Conservation (phyloP, 768 basidiomycete genomes). For the Coprinellus aureogranulatus region DNA sequence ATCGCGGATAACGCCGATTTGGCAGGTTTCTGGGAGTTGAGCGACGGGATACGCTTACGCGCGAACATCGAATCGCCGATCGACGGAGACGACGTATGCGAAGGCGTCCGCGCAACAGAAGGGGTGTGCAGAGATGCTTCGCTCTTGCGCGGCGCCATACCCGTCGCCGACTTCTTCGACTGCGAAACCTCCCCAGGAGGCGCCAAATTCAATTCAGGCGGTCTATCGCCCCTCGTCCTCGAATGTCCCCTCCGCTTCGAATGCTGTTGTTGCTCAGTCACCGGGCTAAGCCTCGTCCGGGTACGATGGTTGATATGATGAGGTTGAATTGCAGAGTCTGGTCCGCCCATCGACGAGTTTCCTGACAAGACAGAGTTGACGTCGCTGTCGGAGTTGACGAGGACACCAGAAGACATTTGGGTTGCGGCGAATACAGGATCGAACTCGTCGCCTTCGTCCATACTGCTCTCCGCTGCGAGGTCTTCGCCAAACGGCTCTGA, state of each 20-base stretch:
- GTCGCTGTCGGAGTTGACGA: conserved; percentile 66
- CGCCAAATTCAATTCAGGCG: conserved; percentile 30
- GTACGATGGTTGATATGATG: conserved; percentile 37
- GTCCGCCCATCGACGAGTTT: conserved; percentile 40
- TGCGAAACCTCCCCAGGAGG: conserved; percentile 4
- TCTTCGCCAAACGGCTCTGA: conserved; percentile 54
- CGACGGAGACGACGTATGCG: conserved; percentile 1
- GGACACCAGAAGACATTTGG: conserved; percentile 37
- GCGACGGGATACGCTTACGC: conserved; percentile 47
- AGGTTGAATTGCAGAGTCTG: conserved; percentile 53
- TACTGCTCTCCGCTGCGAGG: conserved; percentile 40
- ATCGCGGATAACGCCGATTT: conserved; percentile 72
- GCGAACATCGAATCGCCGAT: conserved; percentile 38
- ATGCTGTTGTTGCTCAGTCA: conserved; percentile 46
- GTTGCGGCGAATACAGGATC: conserved; percentile 76
- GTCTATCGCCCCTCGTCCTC: conserved; percentile 12
- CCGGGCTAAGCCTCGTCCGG: conserved; percentile 58
- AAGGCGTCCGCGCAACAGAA: neutral
- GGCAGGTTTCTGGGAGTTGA: conserved; percentile 53
- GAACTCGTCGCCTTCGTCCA: conserved; percentile 72
- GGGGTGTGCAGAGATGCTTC: neutral
- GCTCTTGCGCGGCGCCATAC: conserved; percentile 6
- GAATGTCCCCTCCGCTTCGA: conserved; percentile 14
- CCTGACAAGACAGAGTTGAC: conserved; percentile 57
- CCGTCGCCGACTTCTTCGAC: neutral